A percentile compares a stretch with the other conserved stretches of the same genome.
Conservation (phyloP, 495 filamentous ascomycete genomes). For the Glonium stellatum region DNA sequence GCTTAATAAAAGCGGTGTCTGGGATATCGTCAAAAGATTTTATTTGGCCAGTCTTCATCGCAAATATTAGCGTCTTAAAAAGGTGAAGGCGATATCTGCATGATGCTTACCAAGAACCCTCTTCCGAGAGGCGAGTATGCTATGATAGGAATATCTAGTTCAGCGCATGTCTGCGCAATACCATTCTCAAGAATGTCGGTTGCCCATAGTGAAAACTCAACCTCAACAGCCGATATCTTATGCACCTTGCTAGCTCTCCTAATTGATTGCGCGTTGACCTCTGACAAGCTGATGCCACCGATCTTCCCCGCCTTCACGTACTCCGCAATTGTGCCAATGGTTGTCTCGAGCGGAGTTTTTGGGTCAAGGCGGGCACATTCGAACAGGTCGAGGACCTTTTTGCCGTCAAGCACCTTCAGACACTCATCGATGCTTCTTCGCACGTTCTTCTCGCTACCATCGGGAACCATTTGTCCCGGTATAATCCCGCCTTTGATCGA, state of each 20-base stretch:
- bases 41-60: conserved; percentile 50
- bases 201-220: conserved; percentile 67
- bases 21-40: conserved; percentile 56
- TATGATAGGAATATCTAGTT: conserved; percentile 64
- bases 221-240: conserved; percentile 69
- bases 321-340: conserved; percentile 46
- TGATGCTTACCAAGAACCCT: conserved; percentile 33
- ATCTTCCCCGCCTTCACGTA: conserved; percentile 71
- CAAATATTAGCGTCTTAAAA: conserved; percentile 10
- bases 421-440: conserved; percentile 61
- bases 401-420: conserved; percentile 56
- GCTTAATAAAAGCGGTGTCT: conserved; percentile 47
- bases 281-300: conserved; percentile 68
- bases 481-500: conserved; percentile 57
- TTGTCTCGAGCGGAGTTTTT: conserved; percentile 52
- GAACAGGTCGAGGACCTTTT: conserved; percentile 78
- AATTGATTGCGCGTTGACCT: conserved; percentile 68
- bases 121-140: conserved; percentile 58
- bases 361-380: conserved; percentile 68
- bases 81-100: not conserved
- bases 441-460: conserved; percentile 57
- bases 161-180: conserved; percentile 61
- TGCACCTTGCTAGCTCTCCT: conserved; percentile 61
- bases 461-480: conserved; percentile 36
- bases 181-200: conserved; percentile 68